Conservation (phyloP, 2,329 filamentous ascomycete genomes). For the Cordyceps militaris region DNA sequence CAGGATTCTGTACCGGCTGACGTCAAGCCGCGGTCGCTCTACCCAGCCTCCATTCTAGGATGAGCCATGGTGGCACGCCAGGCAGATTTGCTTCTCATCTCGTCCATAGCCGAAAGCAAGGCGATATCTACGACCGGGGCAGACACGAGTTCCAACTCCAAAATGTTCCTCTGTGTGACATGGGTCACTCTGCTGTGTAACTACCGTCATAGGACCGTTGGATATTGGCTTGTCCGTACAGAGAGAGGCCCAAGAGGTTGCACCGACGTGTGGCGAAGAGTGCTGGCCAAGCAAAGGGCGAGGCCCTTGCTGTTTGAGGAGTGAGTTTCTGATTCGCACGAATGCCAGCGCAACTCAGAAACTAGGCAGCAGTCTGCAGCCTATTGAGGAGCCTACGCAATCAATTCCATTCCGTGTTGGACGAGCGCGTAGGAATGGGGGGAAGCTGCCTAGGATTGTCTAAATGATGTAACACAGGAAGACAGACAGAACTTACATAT, state of each 20-base stretch:
- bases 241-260: constrained; percentile 33
- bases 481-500: neutral
- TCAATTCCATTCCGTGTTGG: no score
- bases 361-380: no score
- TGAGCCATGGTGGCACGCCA: constrained; percentile 65
- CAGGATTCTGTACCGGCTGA: constrained; percentile 15
- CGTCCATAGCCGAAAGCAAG: constrained; percentile 54
- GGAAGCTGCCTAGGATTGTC: no score
- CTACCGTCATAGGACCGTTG: constrained; percentile 46
- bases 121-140: constrained; percentile 30
- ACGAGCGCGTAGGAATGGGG: no score
- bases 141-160: constrained; percentile 20
- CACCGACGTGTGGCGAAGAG: constrained; percentile 16
- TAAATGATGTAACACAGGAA: neutral
- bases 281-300: neutral
- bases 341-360: no score
- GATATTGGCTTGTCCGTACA: constrained; percentile 40
- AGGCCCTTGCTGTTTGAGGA: neutral
- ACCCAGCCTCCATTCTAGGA: constrained; percentile 60
- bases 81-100: constrained; percentile 73
- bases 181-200: constrained; percentile 51
- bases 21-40: constrained; percentile 52
- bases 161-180: constrained; percentile 45
- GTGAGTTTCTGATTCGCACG: no score
- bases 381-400: no score